phyloP scores from a whole-genome alignment of 176 grass and related monocot species.

The Aegilops sharonensis region DNA sequence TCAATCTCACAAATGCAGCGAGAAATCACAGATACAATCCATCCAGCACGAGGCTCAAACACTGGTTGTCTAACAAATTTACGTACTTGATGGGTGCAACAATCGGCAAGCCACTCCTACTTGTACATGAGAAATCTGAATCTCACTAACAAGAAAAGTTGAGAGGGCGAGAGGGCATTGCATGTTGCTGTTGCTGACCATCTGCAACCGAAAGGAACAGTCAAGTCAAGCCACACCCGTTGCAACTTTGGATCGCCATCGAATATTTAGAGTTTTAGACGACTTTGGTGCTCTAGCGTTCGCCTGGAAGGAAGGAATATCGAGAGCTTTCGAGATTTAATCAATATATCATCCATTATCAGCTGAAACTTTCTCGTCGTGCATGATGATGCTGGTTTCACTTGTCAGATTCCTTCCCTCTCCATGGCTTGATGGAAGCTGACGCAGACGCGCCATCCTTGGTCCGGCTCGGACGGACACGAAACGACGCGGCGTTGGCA shows the following conservation, averaged over 20 bases:
- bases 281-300: neutral
- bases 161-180: neutral
- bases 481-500: neutral
- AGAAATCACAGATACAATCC: too few relatives aligned
- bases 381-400: neutral
- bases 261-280: neutral
- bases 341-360: neutral
- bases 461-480: neutral
- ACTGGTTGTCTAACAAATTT: too few relatives aligned
- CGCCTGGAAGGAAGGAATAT: neutral
- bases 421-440: neutral
- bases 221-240: neutral
- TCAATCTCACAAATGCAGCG: too few relatives aligned
- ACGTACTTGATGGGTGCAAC: too few relatives aligned
- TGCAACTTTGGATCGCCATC: neutral
- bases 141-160: neutral
- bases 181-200: neutral
- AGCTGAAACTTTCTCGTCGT: neutral
- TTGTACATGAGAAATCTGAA: neutral
- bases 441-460: neutral
- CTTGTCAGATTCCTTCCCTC: neutral
- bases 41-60: too few relatives aligned
- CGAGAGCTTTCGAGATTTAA: neutral
- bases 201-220: neutral
- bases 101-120: too few relatives aligned